Conservation (phyloP, 2,329 filamentous ascomycete genomes). For the Xylaria sp. region DNA sequence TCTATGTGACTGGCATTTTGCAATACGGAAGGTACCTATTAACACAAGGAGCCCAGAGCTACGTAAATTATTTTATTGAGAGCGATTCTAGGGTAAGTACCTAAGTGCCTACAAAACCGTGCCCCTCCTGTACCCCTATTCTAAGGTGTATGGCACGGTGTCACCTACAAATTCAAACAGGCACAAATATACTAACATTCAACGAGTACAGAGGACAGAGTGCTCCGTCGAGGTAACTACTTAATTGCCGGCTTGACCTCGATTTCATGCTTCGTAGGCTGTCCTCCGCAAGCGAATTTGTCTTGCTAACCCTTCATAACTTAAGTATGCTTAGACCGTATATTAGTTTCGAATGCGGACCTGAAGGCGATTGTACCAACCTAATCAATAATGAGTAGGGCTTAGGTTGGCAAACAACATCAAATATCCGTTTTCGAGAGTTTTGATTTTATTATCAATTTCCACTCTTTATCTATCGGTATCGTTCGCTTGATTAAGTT, state of each 20-base stretch:
- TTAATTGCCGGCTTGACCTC: background rate
- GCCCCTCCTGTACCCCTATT: slow-evolving; percentile 26
- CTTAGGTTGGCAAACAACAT: background rate
- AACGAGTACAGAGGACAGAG: background rate
- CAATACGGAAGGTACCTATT: background rate
- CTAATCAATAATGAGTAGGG: background rate
- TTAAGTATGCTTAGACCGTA: background rate
- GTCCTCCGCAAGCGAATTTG: background rate
- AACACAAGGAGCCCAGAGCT: background rate
- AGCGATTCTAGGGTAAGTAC: slow-evolving; percentile 11
- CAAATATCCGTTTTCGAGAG: background rate
- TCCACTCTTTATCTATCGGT: background rate
- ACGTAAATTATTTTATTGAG: background rate
- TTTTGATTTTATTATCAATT: background rate
- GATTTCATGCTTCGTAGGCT: background rate
- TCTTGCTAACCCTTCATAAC: background rate
- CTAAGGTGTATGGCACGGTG: slow-evolving; percentile 5
- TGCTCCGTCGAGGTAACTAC: background rate
- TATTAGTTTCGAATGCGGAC: background rate
- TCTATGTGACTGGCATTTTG: background rate
- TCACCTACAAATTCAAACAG: slow-evolving; percentile 17
- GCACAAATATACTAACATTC: background rate
- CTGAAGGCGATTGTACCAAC: background rate
- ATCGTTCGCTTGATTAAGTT: slow-evolving; percentile 2
- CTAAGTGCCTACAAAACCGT: slow-evolving; percentile 8